Evolutionary conservation across 164 flowering plant genomes (phyloP).

Genomic region (Berberis thunbergii): DNA sequence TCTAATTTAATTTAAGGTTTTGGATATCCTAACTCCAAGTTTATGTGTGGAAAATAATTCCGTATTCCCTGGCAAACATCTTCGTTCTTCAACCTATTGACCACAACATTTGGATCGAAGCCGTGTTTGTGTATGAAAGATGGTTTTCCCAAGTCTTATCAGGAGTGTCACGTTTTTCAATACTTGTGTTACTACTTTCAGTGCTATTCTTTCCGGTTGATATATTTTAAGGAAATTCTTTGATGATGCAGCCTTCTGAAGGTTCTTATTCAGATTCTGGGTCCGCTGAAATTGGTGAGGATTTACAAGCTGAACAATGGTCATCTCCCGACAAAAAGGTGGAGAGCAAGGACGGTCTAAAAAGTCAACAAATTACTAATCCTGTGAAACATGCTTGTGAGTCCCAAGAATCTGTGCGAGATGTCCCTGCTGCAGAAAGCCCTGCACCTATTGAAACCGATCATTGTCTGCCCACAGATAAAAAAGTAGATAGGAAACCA

Average conservation of each 20-base stretch:
- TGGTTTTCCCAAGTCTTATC: too few relatives aligned
- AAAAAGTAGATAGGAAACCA: slow-evolving; percentile 23
- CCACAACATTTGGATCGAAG: too few relatives aligned
- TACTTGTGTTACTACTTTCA: too few relatives aligned
- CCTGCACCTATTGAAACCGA: slow-evolving; percentile 7
- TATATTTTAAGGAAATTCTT: not conserved
- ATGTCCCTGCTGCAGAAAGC: slow-evolving; percentile 21
- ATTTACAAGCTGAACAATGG: slow-evolving; percentile 13
- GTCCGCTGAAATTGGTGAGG: slow-evolving; percentile 23
- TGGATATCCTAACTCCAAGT: too few relatives aligned
- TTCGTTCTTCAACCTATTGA: too few relatives aligned
- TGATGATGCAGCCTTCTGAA: slow-evolving; percentile 37
- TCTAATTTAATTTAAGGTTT: too few relatives aligned
- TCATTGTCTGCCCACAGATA: slow-evolving; percentile 12
- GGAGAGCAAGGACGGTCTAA: slow-evolving; percentile 11
- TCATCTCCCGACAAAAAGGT: slow-evolving; percentile 17
- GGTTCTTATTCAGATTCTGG: slow-evolving; percentile 23
- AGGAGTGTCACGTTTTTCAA: too few relatives aligned
- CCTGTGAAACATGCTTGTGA: slow-evolving; percentile 6
- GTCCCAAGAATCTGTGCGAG: slow-evolving; percentile 14
- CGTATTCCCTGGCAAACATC: too few relatives aligned
- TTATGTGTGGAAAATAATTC: too few relatives aligned
- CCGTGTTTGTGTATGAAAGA: too few relatives aligned
- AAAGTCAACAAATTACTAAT: slow-evolving; percentile 8
- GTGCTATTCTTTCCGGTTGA: too few relatives aligned